phyloP scores from a whole-genome alignment of 78 protist genomes.

The Cavenderia fasciculata region DNA sequence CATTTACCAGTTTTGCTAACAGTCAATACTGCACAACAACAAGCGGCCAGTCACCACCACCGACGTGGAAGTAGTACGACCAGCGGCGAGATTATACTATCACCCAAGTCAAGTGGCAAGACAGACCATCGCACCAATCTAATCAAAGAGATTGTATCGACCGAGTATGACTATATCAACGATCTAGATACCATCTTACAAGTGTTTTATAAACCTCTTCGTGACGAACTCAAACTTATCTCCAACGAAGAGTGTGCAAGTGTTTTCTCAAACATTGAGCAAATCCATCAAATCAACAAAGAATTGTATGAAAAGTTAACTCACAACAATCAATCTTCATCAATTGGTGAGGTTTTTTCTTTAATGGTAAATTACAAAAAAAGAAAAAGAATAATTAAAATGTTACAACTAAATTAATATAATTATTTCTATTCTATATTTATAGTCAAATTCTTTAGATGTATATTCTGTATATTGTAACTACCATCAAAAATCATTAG shows the following conservation, averaged over 20 bases:
- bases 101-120: slow-evolving; percentile 1
- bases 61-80: neutral
- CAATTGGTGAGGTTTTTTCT: slow-evolving; percentile 70
- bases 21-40: neutral
- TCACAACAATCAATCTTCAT: neutral
- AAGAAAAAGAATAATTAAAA: neutral
- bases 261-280: slow-evolving; percentile 60
- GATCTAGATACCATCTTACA: slow-evolving; percentile 50
- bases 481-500: slow-evolving; percentile 70
- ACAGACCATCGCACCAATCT: slow-evolving; percentile 31
- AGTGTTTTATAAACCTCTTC: slow-evolving; percentile 49
- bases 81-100: neutral
- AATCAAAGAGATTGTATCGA: slow-evolving; percentile 61
- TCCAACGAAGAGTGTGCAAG: slow-evolving; percentile 63
- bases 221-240: slow-evolving; percentile 18
- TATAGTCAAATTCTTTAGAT: slow-evolving; percentile 28
- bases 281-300: slow-evolving; percentile 24
- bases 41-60: neutral
- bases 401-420: neutral
- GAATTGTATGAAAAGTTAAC: slow-evolving; percentile 38
- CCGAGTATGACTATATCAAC: slow-evolving; percentile 48
- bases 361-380: neutral
- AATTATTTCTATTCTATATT: too few relatives aligned
- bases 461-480: slow-evolving; percentile 71
- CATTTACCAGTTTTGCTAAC: neutral